These are phyloP conservation scores for Barbarea vulgaris DNA, from an alignment of 345 rosid species.

Conservation along the genomic window DNA sequence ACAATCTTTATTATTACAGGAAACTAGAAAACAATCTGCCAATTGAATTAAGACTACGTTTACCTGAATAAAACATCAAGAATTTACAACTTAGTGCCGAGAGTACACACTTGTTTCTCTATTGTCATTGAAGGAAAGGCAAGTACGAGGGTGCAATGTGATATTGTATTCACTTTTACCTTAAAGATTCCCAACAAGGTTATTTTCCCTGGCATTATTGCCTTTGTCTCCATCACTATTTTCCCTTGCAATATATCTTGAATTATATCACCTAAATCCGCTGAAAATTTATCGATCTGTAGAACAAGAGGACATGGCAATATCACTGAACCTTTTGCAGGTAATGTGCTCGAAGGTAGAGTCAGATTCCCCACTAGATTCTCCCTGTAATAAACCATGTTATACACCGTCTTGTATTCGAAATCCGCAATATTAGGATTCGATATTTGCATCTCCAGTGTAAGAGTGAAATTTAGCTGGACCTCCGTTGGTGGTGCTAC, in stretches of 20 bases:
- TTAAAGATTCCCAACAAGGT: constrained; percentile 49
- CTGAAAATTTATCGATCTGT: constrained; percentile 45
- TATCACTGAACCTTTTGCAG: constrained; percentile 41
- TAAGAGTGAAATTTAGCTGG: constrained; percentile 53
- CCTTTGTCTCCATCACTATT: constrained; percentile 44
- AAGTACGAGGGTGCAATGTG: constrained; percentile 47
- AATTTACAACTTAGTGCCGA: constrained; percentile 38
- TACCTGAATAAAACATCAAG: not conserved
- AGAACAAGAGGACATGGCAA: constrained; percentile 46
- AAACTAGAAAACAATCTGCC: constrained; percentile 8
- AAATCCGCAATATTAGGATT: constrained; percentile 58
- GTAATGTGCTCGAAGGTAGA: constrained; percentile 47
- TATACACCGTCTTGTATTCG: constrained; percentile 50
- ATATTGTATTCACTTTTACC: constrained; percentile 41
- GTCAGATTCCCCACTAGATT: constrained; percentile 50
- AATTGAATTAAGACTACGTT: not conserved
- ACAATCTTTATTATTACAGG: constrained; percentile 6
- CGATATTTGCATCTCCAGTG: constrained; percentile 44
- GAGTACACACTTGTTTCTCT: constrained; percentile 46
- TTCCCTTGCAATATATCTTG: constrained; percentile 46
- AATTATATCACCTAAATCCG: constrained; percentile 32
- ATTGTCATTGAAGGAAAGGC: constrained; percentile 46
- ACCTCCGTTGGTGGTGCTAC: constrained; percentile 40
- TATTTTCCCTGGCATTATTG: constrained; percentile 59
- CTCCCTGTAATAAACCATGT: constrained; percentile 37